A percentile compares a stretch with the other conserved stretches of the same genome.
phyloP scores from a whole-genome alignment of 495 filamentous ascomycete genomes.

The Hypoxylon fuscum region DNA sequence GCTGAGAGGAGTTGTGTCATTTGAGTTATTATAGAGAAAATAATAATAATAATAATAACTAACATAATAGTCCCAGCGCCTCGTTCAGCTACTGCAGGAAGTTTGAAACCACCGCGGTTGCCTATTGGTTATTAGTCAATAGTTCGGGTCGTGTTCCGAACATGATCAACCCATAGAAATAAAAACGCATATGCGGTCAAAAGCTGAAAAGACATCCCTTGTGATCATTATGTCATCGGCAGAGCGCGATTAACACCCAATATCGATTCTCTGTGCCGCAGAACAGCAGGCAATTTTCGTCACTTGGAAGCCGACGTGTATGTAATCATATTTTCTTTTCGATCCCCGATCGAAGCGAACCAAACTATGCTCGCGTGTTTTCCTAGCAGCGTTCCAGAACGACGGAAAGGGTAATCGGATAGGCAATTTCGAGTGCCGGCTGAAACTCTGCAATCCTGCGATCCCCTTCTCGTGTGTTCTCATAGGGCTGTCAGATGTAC shows the following conservation, averaged over 20 bases:
- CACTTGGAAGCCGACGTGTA: neutral
- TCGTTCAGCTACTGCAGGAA: too few relatives aligned
- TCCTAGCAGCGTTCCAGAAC: slow-evolving; percentile 22
- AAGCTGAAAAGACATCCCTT: neutral
- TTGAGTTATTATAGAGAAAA: too few relatives aligned
- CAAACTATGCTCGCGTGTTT: slow-evolving; percentile 9
- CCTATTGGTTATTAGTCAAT: too few relatives aligned
- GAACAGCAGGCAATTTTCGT: slow-evolving; percentile 7
- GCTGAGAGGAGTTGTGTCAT: too few relatives aligned
- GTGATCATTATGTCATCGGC: slow-evolving; percentile 28
- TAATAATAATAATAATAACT: too few relatives aligned
- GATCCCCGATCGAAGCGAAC: slow-evolving; percentile 24
- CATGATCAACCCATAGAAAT: too few relatives aligned
- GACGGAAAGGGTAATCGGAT: slow-evolving; percentile 22
- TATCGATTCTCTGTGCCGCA: slow-evolving; percentile 31
- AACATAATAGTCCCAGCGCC: too few relatives aligned
- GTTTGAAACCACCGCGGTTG: too few relatives aligned
- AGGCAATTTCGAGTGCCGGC: slow-evolving; percentile 19
- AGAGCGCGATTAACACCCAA: slow-evolving; percentile 13
- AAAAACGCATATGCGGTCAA: too few relatives aligned
- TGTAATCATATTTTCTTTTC: too few relatives aligned
- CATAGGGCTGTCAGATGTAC: slow-evolving; percentile 37
- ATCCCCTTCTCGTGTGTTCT: slow-evolving; percentile 16
- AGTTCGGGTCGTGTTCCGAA: too few relatives aligned
- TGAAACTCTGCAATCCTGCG: slow-evolving; percentile 28